Base-by-base conservation (phyloP, 2,329 filamentous ascomycete species). In the Curvularia sp. region DNA sequence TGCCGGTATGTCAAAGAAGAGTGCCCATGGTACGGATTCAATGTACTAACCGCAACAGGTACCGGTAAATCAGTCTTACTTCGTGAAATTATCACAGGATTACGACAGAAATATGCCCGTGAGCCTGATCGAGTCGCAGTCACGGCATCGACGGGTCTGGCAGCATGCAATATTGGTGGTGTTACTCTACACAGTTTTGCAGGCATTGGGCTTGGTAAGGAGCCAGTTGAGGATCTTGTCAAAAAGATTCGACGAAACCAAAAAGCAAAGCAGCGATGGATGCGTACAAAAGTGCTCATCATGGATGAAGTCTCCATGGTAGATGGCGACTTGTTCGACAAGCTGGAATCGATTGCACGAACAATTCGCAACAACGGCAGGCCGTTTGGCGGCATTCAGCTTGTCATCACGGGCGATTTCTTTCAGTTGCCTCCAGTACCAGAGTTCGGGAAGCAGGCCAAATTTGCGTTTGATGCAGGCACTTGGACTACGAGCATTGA, bases 221-320 rank as follows among this genome's bases (percentile, higher is more conserved):
- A 98, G 69, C 85, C 91, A 38, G 90, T 89, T 3, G 84, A 87
- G 15, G 86, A 89, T 30, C 82, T 99, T 23, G 86, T 97, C 49
- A 95, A 91, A 77, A 99, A 97, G 83, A 92, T 99, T 68, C 89
- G 91, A 68, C 86, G 88, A 57, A 97, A 98, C 66, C 83, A 86
- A 18, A 98, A 97, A 74, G 92, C 93, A 21, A 94, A 91, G 74
- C 89, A 87, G 63, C 86, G 94, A 39, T 99, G 96, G 96, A 80
- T 96, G 64, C 87, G 88, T 55, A 96, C 93, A 0, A 96, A 93
- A 72, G 87, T 92, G 12, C 84, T 99, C 23, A 84, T 99, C 66
- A 86, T 99, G 68, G 95, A 99, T 77, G 95, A 99, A 75, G 89
- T 99, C 3, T 98, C 95, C 12, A 99, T 99, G 96, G 93, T 99